These are phyloP conservation scores for Salvia splendens DNA, from an alignment of 257 asterid genomes.

Conservation along the genomic window DNA sequence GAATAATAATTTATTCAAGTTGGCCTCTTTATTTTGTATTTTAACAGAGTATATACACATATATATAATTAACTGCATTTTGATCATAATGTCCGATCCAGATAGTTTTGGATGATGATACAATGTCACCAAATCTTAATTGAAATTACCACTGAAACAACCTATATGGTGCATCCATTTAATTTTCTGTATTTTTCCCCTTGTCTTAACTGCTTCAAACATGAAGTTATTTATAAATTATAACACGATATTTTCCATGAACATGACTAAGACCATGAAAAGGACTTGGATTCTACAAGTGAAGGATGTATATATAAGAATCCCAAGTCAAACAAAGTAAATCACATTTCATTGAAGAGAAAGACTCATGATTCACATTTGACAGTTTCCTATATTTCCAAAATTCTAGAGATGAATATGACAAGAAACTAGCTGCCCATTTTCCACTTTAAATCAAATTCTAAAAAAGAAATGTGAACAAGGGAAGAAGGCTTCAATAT, in stretches of 20 bases:
- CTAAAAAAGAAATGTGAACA: conserved; percentile 37
- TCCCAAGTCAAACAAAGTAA: conserved; percentile 16
- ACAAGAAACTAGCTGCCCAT: conserved; percentile 6
- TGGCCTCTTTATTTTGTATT: neutral
- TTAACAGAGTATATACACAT: neutral
- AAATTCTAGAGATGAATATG: neutral
- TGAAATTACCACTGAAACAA: neutral
- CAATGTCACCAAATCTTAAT: neutral
- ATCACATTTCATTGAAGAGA: conserved; percentile 15
- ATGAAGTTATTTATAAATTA: too few species aligned
- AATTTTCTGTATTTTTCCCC: too few species aligned
- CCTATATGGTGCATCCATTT: too few species aligned
- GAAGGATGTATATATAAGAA: neutral
- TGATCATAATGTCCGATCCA: neutral
- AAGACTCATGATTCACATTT: conserved; percentile 29
- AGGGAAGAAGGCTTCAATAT: conserved; percentile 24
- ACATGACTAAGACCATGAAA: neutral
- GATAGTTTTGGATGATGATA: neutral
- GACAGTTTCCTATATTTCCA: neutral
- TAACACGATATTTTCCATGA: too few species aligned
- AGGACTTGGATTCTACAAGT: neutral
- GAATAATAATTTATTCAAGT: neutral
- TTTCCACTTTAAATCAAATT: neutral
- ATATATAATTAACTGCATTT: neutral
- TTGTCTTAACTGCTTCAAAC: too few species aligned